These are phyloP conservation scores for Boletus rubescentipes DNA, from an alignment of 768 basidiomycete genomes.

Conservation along the genomic window DNA sequence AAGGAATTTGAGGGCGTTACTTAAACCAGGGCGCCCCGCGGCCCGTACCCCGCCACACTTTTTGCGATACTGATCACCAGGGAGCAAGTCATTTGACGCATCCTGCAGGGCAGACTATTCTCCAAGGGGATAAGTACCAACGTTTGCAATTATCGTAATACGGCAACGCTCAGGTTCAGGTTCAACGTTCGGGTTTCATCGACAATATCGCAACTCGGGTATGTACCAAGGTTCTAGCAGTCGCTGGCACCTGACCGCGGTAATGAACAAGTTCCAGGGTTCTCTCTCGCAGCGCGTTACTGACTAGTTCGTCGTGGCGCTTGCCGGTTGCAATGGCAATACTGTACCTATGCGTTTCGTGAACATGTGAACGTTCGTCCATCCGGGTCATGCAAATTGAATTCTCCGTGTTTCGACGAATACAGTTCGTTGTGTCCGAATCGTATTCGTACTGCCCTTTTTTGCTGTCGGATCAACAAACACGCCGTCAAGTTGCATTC, in stretches of 20 bases:
- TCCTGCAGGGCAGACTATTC: not conserved
- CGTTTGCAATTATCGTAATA: conserved; percentile 10
- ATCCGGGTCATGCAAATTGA: not conserved
- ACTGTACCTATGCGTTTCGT: not conserved
- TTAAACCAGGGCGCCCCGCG: not conserved
- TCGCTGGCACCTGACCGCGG: not conserved
- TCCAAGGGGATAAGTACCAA: not conserved
- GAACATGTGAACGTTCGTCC: not conserved
- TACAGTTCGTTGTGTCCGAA: conserved; percentile 2
- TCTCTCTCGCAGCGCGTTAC: conserved; percentile 3
- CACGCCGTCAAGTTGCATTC: not conserved
- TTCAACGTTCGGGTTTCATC: conserved; percentile 14
- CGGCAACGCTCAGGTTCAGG: no score
- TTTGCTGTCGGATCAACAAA: not conserved
- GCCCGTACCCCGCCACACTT: not conserved
- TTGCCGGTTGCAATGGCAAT: not conserved
- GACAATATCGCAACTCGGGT: not conserved
- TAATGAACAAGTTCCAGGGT: not conserved
- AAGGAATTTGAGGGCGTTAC: not conserved
- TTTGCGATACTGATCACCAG: not conserved
- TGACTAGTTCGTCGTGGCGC: not conserved
- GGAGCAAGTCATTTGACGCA: not conserved
- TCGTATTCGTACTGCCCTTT: not conserved
- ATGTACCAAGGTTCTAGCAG: not conserved
- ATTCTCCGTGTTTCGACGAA: conserved; percentile 14